phyloP scores from a whole-genome alignment of 306 rosid genomes.

The Begonia loranthoides region DNA sequence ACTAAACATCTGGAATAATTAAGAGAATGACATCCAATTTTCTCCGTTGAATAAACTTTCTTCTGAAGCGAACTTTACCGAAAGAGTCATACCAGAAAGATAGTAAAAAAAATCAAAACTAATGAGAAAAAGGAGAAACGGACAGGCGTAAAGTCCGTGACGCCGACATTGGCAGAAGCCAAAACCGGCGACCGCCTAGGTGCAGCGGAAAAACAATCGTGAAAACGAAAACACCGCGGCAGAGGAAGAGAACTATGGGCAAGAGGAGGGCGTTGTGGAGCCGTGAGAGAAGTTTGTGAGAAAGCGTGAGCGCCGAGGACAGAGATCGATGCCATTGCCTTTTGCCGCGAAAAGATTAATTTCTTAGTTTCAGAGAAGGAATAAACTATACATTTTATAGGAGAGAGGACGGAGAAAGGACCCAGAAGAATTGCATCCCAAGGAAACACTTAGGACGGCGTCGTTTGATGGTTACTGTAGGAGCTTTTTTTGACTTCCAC shows the following conservation, averaged over 20 bases:
- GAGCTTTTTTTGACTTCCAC: not conserved
- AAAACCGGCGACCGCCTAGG: slow-evolving; percentile 6
- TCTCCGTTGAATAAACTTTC: not conserved
- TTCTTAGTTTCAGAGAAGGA: not conserved
- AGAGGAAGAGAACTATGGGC: slow-evolving; percentile 5
- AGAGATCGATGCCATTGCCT: slow-evolving; percentile 32
- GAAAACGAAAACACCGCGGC: slow-evolving; percentile 14
- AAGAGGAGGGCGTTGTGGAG: slow-evolving; percentile 9
- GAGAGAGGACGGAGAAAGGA: slow-evolving; percentile 5
- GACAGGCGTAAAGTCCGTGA: slow-evolving; percentile 38
- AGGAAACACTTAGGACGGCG: slow-evolving; percentile 1
- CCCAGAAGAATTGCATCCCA: slow-evolving; percentile 2
- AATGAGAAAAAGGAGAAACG: not conserved
- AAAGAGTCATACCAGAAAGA: not conserved
- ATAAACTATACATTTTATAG: slow-evolving; percentile 5
- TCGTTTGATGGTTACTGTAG: not conserved
- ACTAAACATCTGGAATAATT: not conserved
- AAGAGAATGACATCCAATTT: not conserved
- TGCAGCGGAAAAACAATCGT: slow-evolving; percentile 8
- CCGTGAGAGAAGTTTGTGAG: slow-evolving; percentile 6
- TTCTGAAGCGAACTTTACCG: not conserved
- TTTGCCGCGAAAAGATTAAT: not conserved
- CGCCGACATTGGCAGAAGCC: slow-evolving; percentile 19
- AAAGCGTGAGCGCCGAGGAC: slow-evolving; percentile 16
- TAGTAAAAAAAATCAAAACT: not conserved